phyloP scores from a whole-genome alignment of 2,329 filamentous ascomycete species.

The Pestalotiopsis sp. region DNA sequence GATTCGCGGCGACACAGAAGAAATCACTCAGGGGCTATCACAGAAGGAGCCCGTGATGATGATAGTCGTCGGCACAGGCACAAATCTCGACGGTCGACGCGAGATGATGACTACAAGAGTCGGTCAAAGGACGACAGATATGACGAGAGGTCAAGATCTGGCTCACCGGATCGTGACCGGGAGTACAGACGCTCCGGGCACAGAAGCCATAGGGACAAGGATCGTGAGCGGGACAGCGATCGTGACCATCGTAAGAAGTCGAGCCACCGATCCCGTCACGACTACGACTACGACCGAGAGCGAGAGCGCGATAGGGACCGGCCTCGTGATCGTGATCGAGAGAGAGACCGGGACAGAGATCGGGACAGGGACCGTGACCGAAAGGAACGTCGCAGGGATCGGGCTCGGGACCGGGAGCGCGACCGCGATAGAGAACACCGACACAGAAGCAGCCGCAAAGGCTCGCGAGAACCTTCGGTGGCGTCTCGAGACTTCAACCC shows the following conservation, averaged over 20 bases:
- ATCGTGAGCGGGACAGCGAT: slow-evolving; percentile 38
- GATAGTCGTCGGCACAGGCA: slow-evolving; percentile 56
- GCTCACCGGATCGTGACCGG: slow-evolving; percentile 55
- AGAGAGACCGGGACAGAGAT: slow-evolving; percentile 43
- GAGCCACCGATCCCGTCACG: slow-evolving; percentile 43
- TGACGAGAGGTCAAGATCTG: slow-evolving; percentile 63
- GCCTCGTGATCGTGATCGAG: slow-evolving; percentile 40
- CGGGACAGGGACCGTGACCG: slow-evolving; percentile 34
- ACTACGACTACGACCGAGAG: slow-evolving; percentile 43
- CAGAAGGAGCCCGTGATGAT: slow-evolving; percentile 49
- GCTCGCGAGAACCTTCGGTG: slow-evolving; percentile 33
- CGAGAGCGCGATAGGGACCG: slow-evolving; percentile 38
- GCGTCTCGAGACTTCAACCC: slow-evolving; percentile 44
- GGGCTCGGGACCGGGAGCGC: slow-evolving; percentile 36
- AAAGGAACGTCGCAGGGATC: slow-evolving; percentile 39
- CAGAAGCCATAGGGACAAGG: slow-evolving; percentile 49
- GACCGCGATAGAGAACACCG: slow-evolving; percentile 39
- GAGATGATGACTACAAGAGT: slow-evolving; percentile 46
- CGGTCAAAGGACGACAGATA: slow-evolving; percentile 43
- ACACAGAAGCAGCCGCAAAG: slow-evolving; percentile 35
- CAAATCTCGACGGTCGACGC: slow-evolving; percentile 44
- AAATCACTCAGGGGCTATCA: slow-evolving; percentile 55
- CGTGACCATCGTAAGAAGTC: slow-evolving; percentile 39
- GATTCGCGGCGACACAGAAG: slow-evolving; percentile 53
- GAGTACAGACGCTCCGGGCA: slow-evolving; percentile 48